phyloP scores from a whole-genome alignment of 2,329 filamentous ascomycete species.

The Cordyceps cateniannulata region DNA sequence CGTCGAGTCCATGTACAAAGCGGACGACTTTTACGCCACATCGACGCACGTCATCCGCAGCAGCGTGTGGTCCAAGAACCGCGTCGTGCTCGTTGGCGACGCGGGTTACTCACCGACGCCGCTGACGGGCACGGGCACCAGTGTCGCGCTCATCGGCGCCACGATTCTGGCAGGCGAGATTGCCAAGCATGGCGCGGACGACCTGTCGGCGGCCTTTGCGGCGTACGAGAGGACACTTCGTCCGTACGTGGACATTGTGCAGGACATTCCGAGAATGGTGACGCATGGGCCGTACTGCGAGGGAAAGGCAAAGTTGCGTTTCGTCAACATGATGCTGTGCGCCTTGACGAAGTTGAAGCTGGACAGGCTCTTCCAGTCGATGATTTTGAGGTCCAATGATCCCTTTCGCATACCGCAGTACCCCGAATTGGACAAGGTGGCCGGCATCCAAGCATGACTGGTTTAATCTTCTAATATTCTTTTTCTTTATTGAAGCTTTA shows the following conservation, averaged over 20 bases:
- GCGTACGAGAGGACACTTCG: constrained; percentile 14
- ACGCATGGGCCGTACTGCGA: background rate
- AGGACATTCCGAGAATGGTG: background rate
- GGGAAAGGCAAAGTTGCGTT: background rate
- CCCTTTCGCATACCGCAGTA: constrained; percentile 4
- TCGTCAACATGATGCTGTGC: background rate
- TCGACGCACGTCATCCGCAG: constrained; percentile 35
- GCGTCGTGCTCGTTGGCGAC: constrained; percentile 42
- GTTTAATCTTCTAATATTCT: background rate
- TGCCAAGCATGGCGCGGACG: constrained; percentile 12
- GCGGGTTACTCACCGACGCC: constrained; percentile 39
- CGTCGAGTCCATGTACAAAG: constrained; percentile 22
- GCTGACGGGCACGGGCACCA: constrained; percentile 40
- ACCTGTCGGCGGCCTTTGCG: constrained; percentile 4
- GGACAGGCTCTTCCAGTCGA: background rate
- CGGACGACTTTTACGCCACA: constrained; percentile 37
- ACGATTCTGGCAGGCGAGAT: constrained; percentile 45
- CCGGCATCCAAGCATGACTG: background rate
- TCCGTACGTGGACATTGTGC: constrained; percentile 2
- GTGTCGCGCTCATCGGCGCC: constrained; percentile 39
- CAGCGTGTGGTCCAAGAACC: constrained; percentile 25
- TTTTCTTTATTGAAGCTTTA: background rate
- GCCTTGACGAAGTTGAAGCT: background rate
- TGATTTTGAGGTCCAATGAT: background rate
- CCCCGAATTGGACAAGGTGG: background rate